These are phyloP conservation scores for Neonectria neomacrospora DNA, from an alignment of 2,329 filamentous ascomycete species.

Conservation along the genomic window DNA sequence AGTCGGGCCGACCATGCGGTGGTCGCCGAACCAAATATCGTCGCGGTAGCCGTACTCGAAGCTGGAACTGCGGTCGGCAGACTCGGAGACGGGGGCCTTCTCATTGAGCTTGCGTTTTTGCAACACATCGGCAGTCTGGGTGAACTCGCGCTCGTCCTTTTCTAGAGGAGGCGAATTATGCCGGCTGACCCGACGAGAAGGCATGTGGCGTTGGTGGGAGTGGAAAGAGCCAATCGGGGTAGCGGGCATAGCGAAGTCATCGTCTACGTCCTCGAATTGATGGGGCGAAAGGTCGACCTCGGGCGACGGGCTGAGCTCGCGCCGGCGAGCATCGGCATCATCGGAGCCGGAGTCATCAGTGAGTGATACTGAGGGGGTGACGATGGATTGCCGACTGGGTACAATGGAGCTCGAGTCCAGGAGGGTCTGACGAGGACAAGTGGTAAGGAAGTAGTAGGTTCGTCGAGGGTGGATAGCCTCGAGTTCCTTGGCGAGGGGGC, in stretches of 20 bases:
- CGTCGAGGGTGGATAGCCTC: constrained; percentile 92
- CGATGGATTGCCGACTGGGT: constrained; percentile 60
- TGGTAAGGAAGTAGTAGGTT: constrained; percentile 96
- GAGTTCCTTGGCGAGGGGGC: constrained; percentile 91
- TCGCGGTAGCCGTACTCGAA: constrained; percentile 56
- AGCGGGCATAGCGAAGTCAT: constrained; percentile 67
- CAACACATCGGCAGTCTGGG: constrained; percentile 89
- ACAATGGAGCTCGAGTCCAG: constrained; percentile 59
- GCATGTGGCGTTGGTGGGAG: constrained; percentile 53
- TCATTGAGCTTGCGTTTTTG: constrained; percentile 71
- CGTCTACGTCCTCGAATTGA: constrained; percentile 81
- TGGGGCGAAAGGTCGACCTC: constrained; percentile 91
- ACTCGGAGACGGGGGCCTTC: constrained; percentile 47
- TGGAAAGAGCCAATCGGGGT: constrained; percentile 74
- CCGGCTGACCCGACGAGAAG: constrained; percentile 58
- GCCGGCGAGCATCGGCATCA: constrained; percentile 75
- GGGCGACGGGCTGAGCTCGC: constrained; percentile 86
- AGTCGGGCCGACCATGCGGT: constrained; percentile 50
- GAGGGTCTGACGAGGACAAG: constrained; percentile 83
- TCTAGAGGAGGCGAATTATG: constrained; percentile 90
- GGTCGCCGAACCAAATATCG: constrained; percentile 65
- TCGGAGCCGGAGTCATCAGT: constrained; percentile 68
- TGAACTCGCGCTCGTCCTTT: constrained; percentile 96
- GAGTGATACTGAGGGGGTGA: constrained; percentile 84
- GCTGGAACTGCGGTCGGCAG: constrained; percentile 44